These are phyloP conservation scores for Aureobasidium lini DNA, from an alignment of 2,329 filamentous ascomycete species.

Conservation along the genomic window DNA sequence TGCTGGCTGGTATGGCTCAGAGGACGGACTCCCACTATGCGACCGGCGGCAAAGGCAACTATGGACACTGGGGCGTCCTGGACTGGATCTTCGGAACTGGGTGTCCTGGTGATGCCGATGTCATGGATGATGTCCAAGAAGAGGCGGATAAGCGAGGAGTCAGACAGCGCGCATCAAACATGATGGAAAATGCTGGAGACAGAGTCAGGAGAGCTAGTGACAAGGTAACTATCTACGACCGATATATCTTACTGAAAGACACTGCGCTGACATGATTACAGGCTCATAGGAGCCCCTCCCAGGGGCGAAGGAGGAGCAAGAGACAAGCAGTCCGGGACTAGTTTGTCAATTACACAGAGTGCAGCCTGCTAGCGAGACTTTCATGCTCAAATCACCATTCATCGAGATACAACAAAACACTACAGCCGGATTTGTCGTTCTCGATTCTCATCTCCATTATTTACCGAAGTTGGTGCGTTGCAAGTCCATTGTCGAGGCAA, in stretches of 20 bases:
- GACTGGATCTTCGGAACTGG: slow-evolving; percentile 55
- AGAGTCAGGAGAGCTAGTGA: slow-evolving; percentile 20
- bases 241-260: neutral
- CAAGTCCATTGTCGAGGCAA: neutral
- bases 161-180: slow-evolving; percentile 33
- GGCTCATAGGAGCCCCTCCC: neutral
- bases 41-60: slow-evolving; percentile 45
- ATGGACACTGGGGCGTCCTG: slow-evolving; percentile 52
- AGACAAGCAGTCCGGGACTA: neutral
- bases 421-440: no score
- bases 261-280: neutral
- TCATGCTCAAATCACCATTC: no score
- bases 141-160: slow-evolving; percentile 51
- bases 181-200: slow-evolving; percentile 21
- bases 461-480: no score
- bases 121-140: slow-evolving; percentile 47
- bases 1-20: slow-evolving; percentile 52
- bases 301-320: neutral
- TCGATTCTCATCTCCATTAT: no score
- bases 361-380: no score
- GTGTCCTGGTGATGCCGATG: slow-evolving; percentile 37
- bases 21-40: slow-evolving; percentile 53
- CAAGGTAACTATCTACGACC: neutral
- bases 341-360: no score
- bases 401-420: no score